Percentiles rank a stretch among this genome's conserved stretches.
These are phyloP conservation scores for Collybia mongolica DNA, from an alignment of 768 basidiomycete species.

Conservation along the genomic window DNA sequence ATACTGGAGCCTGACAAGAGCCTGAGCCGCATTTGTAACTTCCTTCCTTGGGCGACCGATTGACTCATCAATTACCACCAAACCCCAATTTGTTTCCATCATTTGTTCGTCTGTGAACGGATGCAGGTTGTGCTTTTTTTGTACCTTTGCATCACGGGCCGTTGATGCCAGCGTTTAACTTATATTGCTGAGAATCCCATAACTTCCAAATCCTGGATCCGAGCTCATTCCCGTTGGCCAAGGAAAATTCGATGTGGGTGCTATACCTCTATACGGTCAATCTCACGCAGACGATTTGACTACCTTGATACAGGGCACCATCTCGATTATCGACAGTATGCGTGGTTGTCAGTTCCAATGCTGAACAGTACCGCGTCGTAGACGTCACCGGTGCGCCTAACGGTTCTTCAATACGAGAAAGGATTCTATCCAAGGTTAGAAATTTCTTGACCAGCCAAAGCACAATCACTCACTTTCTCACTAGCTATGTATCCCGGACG, in stretches of 20 bases:
- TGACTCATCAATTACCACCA: slow-evolving; percentile 16
- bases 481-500: slow-evolving; percentile 44
- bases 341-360: slow-evolving; percentile 48
- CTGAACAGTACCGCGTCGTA: slow-evolving; percentile 47
- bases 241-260: slow-evolving; percentile 12
- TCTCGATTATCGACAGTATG: slow-evolving; percentile 34
- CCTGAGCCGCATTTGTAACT: slow-evolving; percentile 16
- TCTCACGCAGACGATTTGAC: slow-evolving; percentile 1
- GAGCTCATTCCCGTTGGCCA: slow-evolving; percentile 8
- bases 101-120: slow-evolving; percentile 18
- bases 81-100: slow-evolving; percentile 16
- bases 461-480: background rate
- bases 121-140: slow-evolving; percentile 8
- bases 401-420: slow-evolving; percentile 43
- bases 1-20: slow-evolving; percentile 8
- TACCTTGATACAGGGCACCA: too few species aligned
- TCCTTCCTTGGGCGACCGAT: slow-evolving; percentile 7
- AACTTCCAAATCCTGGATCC: slow-evolving; percentile 10
- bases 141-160: slow-evolving; percentile 17
- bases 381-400: slow-evolving; percentile 45
- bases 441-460: background rate
- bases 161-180: slow-evolving; percentile 11
- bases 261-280: background rate
- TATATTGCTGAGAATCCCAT: slow-evolving; percentile 13
- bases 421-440: slow-evolving; percentile 42